phyloP scores from a whole-genome alignment of 2,329 filamentous ascomycete species.

The Colletotrichum trifolii region DNA sequence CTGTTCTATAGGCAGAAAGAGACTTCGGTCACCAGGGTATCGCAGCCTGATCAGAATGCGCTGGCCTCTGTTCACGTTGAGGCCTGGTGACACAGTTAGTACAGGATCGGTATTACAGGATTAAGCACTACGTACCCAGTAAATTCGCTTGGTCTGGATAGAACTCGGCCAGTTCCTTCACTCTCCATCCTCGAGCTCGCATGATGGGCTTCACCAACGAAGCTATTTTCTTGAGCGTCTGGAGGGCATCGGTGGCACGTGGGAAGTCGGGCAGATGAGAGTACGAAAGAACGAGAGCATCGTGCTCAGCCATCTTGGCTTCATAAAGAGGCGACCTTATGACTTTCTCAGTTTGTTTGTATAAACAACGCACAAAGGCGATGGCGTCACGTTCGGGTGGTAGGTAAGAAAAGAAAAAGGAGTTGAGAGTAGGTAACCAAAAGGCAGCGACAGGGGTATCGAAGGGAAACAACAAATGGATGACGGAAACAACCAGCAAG shows the following conservation, averaged over 20 bases:
- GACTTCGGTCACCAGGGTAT: conserved; percentile 76
- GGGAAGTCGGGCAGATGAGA: conserved; percentile 60
- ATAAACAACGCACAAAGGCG: no score
- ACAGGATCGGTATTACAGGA: no score
- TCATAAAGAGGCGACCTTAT: not conserved
- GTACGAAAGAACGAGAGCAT: conserved; percentile 59
- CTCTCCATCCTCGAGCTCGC: conserved; percentile 84
- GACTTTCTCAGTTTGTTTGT: not conserved
- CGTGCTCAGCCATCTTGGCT: conserved; percentile 53
- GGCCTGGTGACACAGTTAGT: conserved; percentile 53
- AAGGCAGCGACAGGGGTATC: conserved; percentile 10
- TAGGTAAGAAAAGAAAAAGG: not conserved
- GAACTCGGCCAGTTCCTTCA: conserved; percentile 85
- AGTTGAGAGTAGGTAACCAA: not conserved
- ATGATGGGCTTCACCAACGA: conserved; percentile 96
- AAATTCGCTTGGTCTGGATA: conserved; percentile 80
- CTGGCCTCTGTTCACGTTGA: conserved; percentile 82
- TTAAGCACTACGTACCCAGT: conserved; percentile 63
- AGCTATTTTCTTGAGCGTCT: conserved; percentile 80
- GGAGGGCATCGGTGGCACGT: conserved; percentile 61
- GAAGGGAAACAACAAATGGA: not conserved
- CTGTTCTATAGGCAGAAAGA: conserved; percentile 84
- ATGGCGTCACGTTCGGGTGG: not conserved
- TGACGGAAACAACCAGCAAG: conserved; percentile 2
- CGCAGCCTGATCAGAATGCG: conserved; percentile 87